Conservation (phyloP, 1,284 basidiomycete genomes). For the Cryptococcus depauperatus region DNA sequence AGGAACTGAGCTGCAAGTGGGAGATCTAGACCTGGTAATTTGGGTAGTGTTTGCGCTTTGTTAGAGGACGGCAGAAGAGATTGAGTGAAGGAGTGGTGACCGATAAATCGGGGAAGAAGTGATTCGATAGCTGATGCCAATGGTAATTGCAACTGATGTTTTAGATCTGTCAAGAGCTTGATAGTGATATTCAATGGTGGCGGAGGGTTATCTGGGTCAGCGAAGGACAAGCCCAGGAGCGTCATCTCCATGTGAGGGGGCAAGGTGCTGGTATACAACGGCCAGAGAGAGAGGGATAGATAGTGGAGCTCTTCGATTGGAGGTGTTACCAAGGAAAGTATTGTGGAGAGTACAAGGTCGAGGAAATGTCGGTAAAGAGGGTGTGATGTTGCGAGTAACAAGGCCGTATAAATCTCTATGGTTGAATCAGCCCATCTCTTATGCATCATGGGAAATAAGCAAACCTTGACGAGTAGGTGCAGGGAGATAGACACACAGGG, state of each 20-base stretch:
- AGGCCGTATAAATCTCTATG: slow-evolving; percentile 23
- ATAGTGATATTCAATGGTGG: slow-evolving; percentile 28
- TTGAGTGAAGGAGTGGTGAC: slow-evolving; percentile 23
- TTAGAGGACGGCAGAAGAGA: slow-evolving; percentile 15
- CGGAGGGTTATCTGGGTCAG: slow-evolving; percentile 17
- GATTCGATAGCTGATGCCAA: slow-evolving; percentile 35
- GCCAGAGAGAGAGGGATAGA: slow-evolving; percentile 70
- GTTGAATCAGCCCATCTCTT: background rate
- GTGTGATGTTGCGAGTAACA: slow-evolving; percentile 32
- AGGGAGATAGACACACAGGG: slow-evolving; percentile 60
- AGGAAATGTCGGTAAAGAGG: slow-evolving; percentile 61
- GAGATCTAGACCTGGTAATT: slow-evolving; percentile 40
- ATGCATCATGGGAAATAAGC: background rate
- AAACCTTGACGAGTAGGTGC: slow-evolving; percentile 57
- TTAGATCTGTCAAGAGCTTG: slow-evolving; percentile 41
- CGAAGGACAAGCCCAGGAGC: slow-evolving; percentile 16
- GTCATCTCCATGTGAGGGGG: slow-evolving; percentile 33
- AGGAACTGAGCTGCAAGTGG: slow-evolving; percentile 64
- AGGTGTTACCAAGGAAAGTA: slow-evolving; percentile 55
- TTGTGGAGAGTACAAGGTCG: slow-evolving; percentile 56
- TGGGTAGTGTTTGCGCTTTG: slow-evolving; percentile 16
- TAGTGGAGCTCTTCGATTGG: slow-evolving; percentile 66
- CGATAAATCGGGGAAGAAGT: slow-evolving; percentile 28
- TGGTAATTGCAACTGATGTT: slow-evolving; percentile 32
- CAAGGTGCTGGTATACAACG: slow-evolving; percentile 46